phyloP scores from a whole-genome alignment of 2,329 filamentous ascomycete species.

The Scedosporium apiospermum region DNA sequence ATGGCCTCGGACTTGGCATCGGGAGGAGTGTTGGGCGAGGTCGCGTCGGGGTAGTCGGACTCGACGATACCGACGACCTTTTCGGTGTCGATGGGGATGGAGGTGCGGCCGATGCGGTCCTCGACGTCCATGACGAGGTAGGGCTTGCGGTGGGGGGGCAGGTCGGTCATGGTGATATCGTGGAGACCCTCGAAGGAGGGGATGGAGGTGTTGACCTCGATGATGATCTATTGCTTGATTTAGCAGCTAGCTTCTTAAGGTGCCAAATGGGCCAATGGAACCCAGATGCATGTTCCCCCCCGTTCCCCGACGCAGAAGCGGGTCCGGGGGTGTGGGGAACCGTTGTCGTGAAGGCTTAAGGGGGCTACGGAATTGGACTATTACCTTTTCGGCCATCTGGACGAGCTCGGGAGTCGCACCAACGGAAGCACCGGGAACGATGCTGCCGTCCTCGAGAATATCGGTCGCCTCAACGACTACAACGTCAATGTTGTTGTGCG shows the following conservation, averaged over 20 bases:
- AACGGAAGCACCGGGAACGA: slow-evolving; percentile 78
- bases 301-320: too few species aligned
- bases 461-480: slow-evolving; percentile 78
- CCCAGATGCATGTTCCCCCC: background rate
- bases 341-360: too few species aligned
- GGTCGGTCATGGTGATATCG: slow-evolving; percentile 83
- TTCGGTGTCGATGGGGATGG: slow-evolving; percentile 76
- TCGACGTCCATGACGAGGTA: slow-evolving; percentile 79
- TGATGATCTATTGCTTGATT: slow-evolving; percentile 51
- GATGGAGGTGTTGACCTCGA: slow-evolving; percentile 82
- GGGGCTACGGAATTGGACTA: background rate
- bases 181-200: slow-evolving; percentile 82
- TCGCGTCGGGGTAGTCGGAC: slow-evolving; percentile 70
- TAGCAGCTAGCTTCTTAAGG: background rate
- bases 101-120: slow-evolving; percentile 74
- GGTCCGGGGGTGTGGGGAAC: too few species aligned
- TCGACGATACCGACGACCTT: slow-evolving; percentile 79
- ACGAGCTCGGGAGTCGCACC: slow-evolving; percentile 78
- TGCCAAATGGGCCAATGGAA: too few species aligned
- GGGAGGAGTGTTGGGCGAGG: slow-evolving; percentile 64
- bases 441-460: slow-evolving; percentile 81
- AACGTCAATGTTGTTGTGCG: slow-evolving; percentile 67
- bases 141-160: slow-evolving; percentile 72
- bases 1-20: slow-evolving; percentile 66
- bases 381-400: slow-evolving; percentile 78